Percentiles rank a stretch among this genome's conserved stretches.
phyloP scores from a whole-genome alignment of 192 early-diverging fungal species.

The Rhizoclosmatium sp. region DNA sequence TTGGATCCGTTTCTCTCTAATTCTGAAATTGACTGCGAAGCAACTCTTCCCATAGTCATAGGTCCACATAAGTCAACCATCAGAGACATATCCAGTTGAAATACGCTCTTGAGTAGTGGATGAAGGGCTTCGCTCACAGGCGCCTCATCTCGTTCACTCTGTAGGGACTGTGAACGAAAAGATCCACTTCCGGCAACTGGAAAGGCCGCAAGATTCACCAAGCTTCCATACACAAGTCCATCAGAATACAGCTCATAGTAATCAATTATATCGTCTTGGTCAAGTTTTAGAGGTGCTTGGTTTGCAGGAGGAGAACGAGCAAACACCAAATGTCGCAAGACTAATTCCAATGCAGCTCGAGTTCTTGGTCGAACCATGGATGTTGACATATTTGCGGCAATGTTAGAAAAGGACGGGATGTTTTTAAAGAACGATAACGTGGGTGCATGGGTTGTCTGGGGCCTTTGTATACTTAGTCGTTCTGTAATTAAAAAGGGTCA shows the following conservation, averaged over 20 bases:
- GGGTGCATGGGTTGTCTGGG: background rate
- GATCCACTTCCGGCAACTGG: conserved; percentile 8
- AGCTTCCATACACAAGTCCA: conserved; percentile 34
- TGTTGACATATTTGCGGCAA: background rate
- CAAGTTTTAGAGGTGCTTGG: background rate
- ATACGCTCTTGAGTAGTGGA: conserved; percentile 33
- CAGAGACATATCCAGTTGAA: conserved; percentile 38
- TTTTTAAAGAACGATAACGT: conserved; percentile 34
- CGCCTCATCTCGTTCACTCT: conserved; percentile 9
- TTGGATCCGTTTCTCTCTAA: background rate
- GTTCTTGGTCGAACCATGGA: conserved; percentile 35
- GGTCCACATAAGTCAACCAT: conserved; percentile 34
- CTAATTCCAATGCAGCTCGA: conserved; percentile 25
- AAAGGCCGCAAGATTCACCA: conserved; percentile 22
- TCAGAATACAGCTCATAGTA: conserved; percentile 30
- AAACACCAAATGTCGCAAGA: conserved; percentile 41
- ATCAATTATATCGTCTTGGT: conserved; percentile 14
- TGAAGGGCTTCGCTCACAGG: conserved; percentile 31
- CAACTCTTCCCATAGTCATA: conserved; percentile 26
- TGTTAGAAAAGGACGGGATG: conserved; percentile 12
- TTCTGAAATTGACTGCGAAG: conserved; percentile 16
- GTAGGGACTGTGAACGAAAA: background rate
- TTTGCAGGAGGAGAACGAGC: background rate
- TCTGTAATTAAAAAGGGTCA: background rate
- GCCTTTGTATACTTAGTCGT: background rate